These are phyloP conservation scores for Mortierella hygrophila DNA, from an alignment of 192 early-diverging fungal species.

Conservation along the genomic window DNA sequence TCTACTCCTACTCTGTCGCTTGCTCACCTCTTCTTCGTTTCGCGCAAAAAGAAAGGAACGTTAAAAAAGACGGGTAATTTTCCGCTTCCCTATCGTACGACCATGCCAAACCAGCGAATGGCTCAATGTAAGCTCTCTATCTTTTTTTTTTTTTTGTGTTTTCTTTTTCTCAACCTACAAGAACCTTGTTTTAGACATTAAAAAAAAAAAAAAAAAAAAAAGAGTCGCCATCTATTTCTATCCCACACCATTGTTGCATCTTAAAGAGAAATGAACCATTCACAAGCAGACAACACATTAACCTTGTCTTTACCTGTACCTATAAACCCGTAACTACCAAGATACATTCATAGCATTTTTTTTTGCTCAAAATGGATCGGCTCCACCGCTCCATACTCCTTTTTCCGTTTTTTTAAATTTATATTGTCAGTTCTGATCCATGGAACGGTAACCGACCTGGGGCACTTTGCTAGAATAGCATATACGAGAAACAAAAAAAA, in stretches of 20 bases:
- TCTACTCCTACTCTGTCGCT: background rate
- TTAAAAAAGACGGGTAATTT: background rate
- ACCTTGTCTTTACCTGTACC: background rate
- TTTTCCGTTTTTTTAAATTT: background rate
- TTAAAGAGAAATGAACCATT: background rate
- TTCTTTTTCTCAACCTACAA: too few relatives aligned
- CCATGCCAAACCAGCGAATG: background rate
- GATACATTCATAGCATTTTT: background rate
- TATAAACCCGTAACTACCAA: background rate
- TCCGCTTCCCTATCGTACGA: background rate
- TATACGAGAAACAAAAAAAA: too few relatives aligned
- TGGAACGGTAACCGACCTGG: background rate
- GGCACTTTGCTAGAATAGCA: too few relatives aligned
- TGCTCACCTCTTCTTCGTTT: background rate
- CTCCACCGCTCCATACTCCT: background rate
- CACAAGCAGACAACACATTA: background rate
- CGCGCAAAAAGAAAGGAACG: background rate
- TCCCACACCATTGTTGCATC: constrained; percentile 8
- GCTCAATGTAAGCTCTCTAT: background rate
- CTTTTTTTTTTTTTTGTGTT: background rate
- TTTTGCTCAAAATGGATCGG: background rate
- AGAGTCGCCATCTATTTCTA: background rate
- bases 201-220: background rate
- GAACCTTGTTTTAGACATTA: background rate
- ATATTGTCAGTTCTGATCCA: background rate